Conservation (phyloP, 164 flowering plant species). For the Kingdonia uniflora region DNA sequence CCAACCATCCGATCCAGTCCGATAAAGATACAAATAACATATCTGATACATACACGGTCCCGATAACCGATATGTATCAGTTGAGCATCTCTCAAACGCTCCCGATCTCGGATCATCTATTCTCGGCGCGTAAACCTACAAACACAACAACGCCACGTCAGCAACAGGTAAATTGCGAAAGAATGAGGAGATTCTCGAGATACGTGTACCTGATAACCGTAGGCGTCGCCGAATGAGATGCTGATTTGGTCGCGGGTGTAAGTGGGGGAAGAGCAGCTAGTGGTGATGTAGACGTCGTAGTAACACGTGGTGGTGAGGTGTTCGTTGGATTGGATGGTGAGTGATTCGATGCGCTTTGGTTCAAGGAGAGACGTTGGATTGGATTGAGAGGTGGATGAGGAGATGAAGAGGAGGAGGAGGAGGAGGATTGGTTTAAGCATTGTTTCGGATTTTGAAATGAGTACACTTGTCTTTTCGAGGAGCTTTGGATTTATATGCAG, state of each 20-base stretch:
- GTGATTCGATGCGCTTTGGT: too few relatives aligned
- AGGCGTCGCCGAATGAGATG: constrained; percentile 64
- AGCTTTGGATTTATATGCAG: too few relatives aligned
- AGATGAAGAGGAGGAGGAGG: too few relatives aligned
- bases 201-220: constrained; percentile 50
- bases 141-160: too few relatives aligned
- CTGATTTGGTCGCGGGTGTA: constrained; percentile 64
- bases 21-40: constrained; percentile 47
- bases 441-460: too few relatives aligned
- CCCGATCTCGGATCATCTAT: constrained; percentile 57
- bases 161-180: too few relatives aligned
- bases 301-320: constrained; percentile 21
- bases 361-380: too few relatives aligned
- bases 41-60: constrained; percentile 61
- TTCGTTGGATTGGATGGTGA: too few relatives aligned
- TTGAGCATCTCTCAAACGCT: constrained; percentile 65
- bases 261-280: constrained; percentile 62
- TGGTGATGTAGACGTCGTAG: constrained; percentile 46
- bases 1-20: constrained; percentile 70
- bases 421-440: too few relatives aligned
- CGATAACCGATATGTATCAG: constrained; percentile 47
- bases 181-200: neutral
- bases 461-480: too few relatives aligned
- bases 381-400: too few relatives aligned
- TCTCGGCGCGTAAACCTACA: constrained; percentile 61